Percentiles rank a stretch among this genome's conserved stretches.
Evolutionary conservation across 2,329 filamentous ascomycete genomes (phyloP).

Genomic region (Xylaria hypoxylon): DNA sequence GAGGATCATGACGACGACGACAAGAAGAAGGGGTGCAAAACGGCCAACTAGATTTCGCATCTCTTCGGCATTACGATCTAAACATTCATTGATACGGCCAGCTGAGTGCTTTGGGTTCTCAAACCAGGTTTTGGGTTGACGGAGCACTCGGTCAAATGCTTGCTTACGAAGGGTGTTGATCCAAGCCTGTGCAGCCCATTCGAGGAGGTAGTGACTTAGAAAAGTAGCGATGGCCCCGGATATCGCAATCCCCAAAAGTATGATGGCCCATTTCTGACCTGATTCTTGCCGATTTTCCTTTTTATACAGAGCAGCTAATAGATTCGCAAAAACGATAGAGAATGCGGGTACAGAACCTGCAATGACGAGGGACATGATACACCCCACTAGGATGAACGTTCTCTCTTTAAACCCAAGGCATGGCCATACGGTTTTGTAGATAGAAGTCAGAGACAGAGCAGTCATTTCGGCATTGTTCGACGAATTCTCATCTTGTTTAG

Average conservation of each 20-base stretch:
- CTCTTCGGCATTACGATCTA: slow-evolving; percentile 87
- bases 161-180: slow-evolving; percentile 75
- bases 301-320: slow-evolving; percentile 77
- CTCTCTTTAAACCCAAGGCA: slow-evolving; percentile 65
- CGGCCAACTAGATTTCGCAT: slow-evolving; percentile 85
- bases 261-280: slow-evolving; percentile 75
- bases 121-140: slow-evolving; percentile 84
- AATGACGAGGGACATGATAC: slow-evolving; percentile 71
- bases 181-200: slow-evolving; percentile 80
- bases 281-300: slow-evolving; percentile 59
- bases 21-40: slow-evolving; percentile 77
- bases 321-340: slow-evolving; percentile 77
- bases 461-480: slow-evolving; percentile 4
- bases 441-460: slow-evolving; percentile 59
- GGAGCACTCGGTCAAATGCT: slow-evolving; percentile 76
- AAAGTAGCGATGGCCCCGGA: slow-evolving; percentile 75
- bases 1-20: slow-evolving; percentile 73
- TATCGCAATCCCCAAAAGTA: slow-evolving; percentile 75
- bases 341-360: slow-evolving; percentile 79
- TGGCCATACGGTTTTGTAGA: slow-evolving; percentile 78
- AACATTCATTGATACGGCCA: slow-evolving; percentile 72
- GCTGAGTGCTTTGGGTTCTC: slow-evolving; percentile 74
- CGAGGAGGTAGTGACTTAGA: slow-evolving; percentile 76
- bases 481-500: neutral
- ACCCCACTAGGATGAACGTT: slow-evolving; percentile 67